Evolutionary conservation across 192 early-diverging fungal genomes (phyloP).

Genomic region (Cetraspora pellucida): DNA sequence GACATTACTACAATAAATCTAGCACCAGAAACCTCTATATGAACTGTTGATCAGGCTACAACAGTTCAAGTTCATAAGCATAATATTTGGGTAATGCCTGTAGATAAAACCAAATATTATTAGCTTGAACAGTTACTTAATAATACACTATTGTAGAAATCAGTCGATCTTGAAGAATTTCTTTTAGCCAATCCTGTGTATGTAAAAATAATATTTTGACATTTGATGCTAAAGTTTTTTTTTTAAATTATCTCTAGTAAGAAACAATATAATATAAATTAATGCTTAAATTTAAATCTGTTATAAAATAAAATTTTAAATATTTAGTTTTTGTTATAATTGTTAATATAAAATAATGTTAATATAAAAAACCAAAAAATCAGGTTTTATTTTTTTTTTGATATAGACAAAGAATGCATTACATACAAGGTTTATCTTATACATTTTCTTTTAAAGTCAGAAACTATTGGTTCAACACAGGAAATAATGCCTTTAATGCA

Average conservation of each 20-base stretch:
- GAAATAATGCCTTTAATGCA: slow-evolving; percentile 9
- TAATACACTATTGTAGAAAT: neutral
- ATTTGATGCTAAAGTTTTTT: no score
- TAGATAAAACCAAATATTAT: neutral
- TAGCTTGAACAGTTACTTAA: neutral
- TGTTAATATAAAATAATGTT: neutral
- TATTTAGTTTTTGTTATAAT: neutral
- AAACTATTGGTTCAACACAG: neutral
- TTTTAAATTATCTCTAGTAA: no score
- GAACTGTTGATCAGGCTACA: neutral
- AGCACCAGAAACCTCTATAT: neutral
- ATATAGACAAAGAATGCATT: slow-evolving; percentile 10
- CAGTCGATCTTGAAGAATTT: slow-evolving; percentile 7
- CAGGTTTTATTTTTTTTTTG: neutral
- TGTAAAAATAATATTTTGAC: neutral
- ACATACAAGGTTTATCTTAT: neutral
- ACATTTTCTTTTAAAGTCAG: slow-evolving; percentile 2
- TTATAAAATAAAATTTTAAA: no score
- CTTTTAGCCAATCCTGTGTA: neutral
- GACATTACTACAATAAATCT: neutral
- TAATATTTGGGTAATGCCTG: neutral
- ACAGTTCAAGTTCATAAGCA: neutral
- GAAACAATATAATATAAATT: no score
- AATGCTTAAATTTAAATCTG: no score
- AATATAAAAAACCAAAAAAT: neutral